These are phyloP conservation scores for Vigna mungo DNA, from an alignment of 306 rosid genomes.

Conservation along the genomic window DNA sequence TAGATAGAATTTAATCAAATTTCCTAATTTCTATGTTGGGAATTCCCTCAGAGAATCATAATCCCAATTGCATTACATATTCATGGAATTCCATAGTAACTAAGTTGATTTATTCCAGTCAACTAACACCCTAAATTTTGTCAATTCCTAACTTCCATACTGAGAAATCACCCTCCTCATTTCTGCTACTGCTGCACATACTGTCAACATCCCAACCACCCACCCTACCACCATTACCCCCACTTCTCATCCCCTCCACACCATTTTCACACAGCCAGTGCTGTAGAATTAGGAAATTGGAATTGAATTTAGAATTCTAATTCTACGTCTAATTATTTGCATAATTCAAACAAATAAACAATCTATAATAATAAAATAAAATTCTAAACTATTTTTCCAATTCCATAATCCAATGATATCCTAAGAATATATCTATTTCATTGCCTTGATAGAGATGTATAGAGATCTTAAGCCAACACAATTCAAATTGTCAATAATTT, in stretches of 20 bases:
- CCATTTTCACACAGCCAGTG: neutral
- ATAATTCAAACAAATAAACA: neutral
- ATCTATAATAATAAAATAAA: neutral
- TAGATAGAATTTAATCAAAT: neutral
- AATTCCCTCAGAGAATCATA: neutral
- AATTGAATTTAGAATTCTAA: slow-evolving; percentile 3
- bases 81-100: neutral
- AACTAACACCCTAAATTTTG: neutral
- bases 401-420: slow-evolving; percentile 10
- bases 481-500: slow-evolving; percentile 13
- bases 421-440: slow-evolving; percentile 36
- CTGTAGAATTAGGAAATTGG: neutral
- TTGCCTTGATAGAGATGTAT: slow-evolving; percentile 27
- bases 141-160: neutral
- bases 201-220: neutral
- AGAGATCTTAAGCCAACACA: slow-evolving; percentile 23
- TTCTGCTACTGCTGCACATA: neutral
- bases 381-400: neutral
- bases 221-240: neutral
- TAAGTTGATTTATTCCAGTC: neutral
- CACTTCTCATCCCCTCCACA: neutral
- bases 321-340: neutral
- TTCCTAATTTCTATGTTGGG: neutral
- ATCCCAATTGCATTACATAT: neutral
- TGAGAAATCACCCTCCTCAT: neutral